Base-by-base conservation (phyloP, 2,329 filamentous ascomycete species). In the Claviceps pusilla region DNA sequence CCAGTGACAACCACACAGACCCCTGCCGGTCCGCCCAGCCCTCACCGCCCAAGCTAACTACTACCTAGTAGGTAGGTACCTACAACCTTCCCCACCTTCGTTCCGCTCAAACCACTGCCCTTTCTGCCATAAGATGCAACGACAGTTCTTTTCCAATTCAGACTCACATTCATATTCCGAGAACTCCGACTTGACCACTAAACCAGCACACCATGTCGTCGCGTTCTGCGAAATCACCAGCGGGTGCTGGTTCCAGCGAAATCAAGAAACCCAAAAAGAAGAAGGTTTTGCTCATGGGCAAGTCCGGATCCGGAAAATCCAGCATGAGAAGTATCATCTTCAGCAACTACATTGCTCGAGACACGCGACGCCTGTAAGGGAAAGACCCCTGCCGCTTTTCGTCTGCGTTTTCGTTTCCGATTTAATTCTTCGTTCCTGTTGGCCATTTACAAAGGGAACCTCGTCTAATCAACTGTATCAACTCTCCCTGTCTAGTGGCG, bases 321-420 rank as follows among this genome's bases (percentile, higher is more conserved):
- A 96, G 89, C 55, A 98, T 98, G 93, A 82, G 93, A 59, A 93
- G 87, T 65, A 97, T 98, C 66, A 96, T 98, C 68, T 98, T 98
- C 72, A 95, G 88, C 75, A 97, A 97, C 71, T 97, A 96, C 68
- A 90, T 97, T 60, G 93, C 93, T 55, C 89, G 94, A 66, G 93
- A 98, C 69, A 95, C 95, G 7, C 80, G 93, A 43, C 77, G 93
- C 56, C 75, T 98, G 77, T 79, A 64, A 67, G 76, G 68, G 7
- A 37, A 6, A 10, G 7, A 1, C 50, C 28, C 19, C 19, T 39
- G 3, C 12, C 29, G n/a, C 28, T 12, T 29, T 12, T 14, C 3
- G 19, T 39, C 16, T 6, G n/a, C 33, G 11, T 4, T 41, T 41
- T 7, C 11, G 4, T 16, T 41, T 41, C 19, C 19, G 19, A 4